Evolutionary conservation across 352 stramenopile genomes (phyloP), one percentile per base, ranked within the genome.

Genomic region (Pythium brachiatum): DNA sequence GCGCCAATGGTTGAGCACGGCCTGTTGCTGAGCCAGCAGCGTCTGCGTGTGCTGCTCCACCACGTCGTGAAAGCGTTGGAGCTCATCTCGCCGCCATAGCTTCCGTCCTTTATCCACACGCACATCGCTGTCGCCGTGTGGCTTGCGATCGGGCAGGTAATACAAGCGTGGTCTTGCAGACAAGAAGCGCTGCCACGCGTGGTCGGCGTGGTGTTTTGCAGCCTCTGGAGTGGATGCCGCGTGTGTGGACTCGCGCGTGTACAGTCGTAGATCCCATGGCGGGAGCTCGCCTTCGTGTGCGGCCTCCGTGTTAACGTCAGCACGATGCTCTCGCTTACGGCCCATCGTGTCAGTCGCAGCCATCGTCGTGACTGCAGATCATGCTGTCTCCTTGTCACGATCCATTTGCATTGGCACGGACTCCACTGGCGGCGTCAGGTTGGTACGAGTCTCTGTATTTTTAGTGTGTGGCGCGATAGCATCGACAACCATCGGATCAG

Each of bases 81-180:
- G 75, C 52, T 91, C 65, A 18, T 71, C 53, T 18, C 65, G 57
- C 0, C 75, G 79, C 79, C 78, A 89, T 15, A 88, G 66, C n/a
- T 68, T 72, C 2, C 32, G 55, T 3, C 38, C 39, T 5, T 31
- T 29, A 9, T 62, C 25, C 29, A 84, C 68, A 11, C 61, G 66
- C 1, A 43, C 51, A 44, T 85, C 76, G 62, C 79, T 79, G 41
- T 87, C 74, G 18, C 44, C 52, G 25, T 78, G 70, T 11, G 78
- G 47, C 48, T 60, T 62, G 25, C 79, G 68, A 56, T 75, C 67
- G 13, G 78, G 74, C 6, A 91, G 66, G 57, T 89, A 88, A 59
- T 89, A 88, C 23, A 89, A 8, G 53, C 78, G 41, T 13, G 78
- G 65, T 1, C 69, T 63, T 18, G 56, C 23, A 15, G 36, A 53